A percentile compares a stretch with the other conserved stretches of the same genome.
Evolutionary conservation across 192 early-diverging fungal species (phyloP).

Genomic region (Entomortierella chlamydospora): DNA sequence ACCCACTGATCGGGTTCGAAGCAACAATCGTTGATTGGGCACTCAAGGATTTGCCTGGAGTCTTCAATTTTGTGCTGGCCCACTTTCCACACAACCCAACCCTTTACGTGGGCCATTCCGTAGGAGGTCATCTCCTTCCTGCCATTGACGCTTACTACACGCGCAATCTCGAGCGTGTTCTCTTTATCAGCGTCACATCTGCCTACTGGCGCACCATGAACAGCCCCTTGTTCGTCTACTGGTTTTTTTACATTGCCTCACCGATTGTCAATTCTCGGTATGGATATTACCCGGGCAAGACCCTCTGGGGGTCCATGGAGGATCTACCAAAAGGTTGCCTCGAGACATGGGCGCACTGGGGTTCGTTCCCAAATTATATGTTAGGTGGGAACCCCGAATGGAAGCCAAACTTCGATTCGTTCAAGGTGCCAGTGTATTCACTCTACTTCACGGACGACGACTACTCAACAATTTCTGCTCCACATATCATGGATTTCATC

Average conservation of each 20-base stretch:
- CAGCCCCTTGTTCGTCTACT: slow-evolving; percentile 45
- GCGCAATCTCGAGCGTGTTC: slow-evolving; percentile 39
- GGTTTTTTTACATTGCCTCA: slow-evolving; percentile 51
- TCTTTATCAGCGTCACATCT: slow-evolving; percentile 44
- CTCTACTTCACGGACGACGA: slow-evolving; percentile 52
- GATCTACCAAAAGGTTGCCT: slow-evolving; percentile 48
- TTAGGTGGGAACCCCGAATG: slow-evolving; percentile 52
- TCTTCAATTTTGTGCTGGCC: slow-evolving; percentile 39
- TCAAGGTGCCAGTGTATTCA: slow-evolving; percentile 47
- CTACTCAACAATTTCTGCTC: slow-evolving; percentile 32
- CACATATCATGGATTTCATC: slow-evolving; percentile 27
- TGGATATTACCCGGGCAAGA: slow-evolving; percentile 47
- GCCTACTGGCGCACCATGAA: slow-evolving; percentile 52
- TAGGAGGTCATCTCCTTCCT: slow-evolving; percentile 40
- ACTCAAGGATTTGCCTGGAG: slow-evolving; percentile 39
- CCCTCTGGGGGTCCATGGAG: slow-evolving; percentile 48
- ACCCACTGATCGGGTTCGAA: slow-evolving; percentile 49
- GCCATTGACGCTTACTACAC: slow-evolving; percentile 46
- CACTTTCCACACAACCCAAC: slow-evolving; percentile 41
- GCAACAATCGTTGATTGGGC: slow-evolving; percentile 50
- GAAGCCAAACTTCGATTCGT: slow-evolving; percentile 48
- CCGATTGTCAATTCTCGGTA: slow-evolving; percentile 33
- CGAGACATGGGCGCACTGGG: slow-evolving; percentile 46
- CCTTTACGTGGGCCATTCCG: slow-evolving; percentile 41
- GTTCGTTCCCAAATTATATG: slow-evolving; percentile 42